Conservation (phyloP, 2,329 filamentous ascomycete species). For the Uncinocarpus reesii region DNA sequence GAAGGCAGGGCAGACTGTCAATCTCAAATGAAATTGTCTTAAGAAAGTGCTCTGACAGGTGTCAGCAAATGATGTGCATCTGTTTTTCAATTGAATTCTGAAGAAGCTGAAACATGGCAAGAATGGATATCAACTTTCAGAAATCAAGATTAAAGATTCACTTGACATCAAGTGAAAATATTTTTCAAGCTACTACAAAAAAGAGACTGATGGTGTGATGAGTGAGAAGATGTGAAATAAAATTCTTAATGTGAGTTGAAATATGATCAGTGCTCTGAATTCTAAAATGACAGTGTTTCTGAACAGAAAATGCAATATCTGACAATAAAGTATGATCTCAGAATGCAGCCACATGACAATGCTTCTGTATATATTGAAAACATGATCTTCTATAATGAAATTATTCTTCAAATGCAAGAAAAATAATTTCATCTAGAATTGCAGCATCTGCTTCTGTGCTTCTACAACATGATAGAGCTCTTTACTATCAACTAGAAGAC, state of each 20-base stretch:
- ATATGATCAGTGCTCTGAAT: slow-evolving; percentile 1
- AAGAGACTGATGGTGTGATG: slow-evolving; percentile 15
- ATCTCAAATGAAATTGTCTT: slow-evolving; percentile 17
- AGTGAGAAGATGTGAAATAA: slow-evolving; percentile 17
- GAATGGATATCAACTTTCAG: slow-evolving; percentile 14
- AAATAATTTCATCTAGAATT: slow-evolving; percentile 20
- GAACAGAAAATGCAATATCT: slow-evolving; percentile 18
- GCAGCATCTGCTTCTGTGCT: slow-evolving; percentile 19
- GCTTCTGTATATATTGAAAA: slow-evolving; percentile 20
- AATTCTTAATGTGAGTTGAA: slow-evolving; percentile 16
- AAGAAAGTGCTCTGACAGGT: slow-evolving; percentile 16
- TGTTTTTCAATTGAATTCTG: slow-evolving; percentile 20
- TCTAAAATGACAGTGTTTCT: slow-evolving; percentile 9
- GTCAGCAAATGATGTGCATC: slow-evolving; percentile 19
- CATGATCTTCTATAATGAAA: slow-evolving; percentile 20
- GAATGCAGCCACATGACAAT: slow-evolving; percentile 17
- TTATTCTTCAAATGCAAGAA: slow-evolving; percentile 17
- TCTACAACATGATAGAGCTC: slow-evolving; percentile 20
- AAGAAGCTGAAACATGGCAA: slow-evolving; percentile 17
- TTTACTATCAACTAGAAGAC: slow-evolving; percentile 20
- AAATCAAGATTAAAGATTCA: slow-evolving; percentile 14
- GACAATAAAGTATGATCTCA: slow-evolving; percentile 16
- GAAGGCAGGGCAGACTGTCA: slow-evolving; percentile 13
- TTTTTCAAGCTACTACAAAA: slow-evolving; percentile 19
- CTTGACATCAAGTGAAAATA: slow-evolving; percentile 21